Percentiles rank a stretch among this genome's conserved stretches.
phyloP scores from a whole-genome alignment of 305 asterid genomes.

The Rubia tinctorum region DNA sequence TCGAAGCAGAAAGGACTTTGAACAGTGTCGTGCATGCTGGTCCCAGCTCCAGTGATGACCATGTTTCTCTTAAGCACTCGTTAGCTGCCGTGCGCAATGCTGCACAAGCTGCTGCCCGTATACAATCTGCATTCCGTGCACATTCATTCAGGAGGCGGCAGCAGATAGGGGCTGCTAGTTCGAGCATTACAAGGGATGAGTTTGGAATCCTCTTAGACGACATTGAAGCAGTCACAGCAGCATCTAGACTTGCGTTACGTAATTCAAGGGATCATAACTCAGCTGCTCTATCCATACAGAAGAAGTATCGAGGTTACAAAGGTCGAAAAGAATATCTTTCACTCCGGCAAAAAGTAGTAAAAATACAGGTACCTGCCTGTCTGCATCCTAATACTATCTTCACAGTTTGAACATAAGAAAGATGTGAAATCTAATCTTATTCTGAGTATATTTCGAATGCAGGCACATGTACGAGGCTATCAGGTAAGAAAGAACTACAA shows the following conservation, averaged over 20 bases:
- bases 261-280: slow-evolving; percentile 55
- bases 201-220: slow-evolving; percentile 43
- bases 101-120: slow-evolving; percentile 94
- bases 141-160: slow-evolving; percentile 92
- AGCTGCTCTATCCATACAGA: slow-evolving; percentile 93
- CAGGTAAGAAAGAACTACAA: slow-evolving; percentile 77
- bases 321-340: slow-evolving; percentile 83
- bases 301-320: slow-evolving; percentile 90
- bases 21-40: slow-evolving; percentile 40
- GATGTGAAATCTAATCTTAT: slow-evolving; percentile 8
- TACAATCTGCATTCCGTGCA: slow-evolving; percentile 96
- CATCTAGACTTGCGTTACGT: slow-evolving; percentile 60
- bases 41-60: slow-evolving; percentile 51
- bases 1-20: slow-evolving; percentile 84
- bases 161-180: slow-evolving; percentile 33
- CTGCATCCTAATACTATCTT: slow-evolving; percentile 12
- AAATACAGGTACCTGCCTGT: slow-evolving; percentile 70
- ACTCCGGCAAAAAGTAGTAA: slow-evolving; percentile 91
- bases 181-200: slow-evolving; percentile 42
- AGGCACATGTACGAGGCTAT: slow-evolving; percentile 98
- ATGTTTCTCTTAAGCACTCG: slow-evolving; percentile 60
- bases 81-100: slow-evolving; percentile 88
- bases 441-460: slow-evolving; percentile 28
- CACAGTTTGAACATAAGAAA: neutral
- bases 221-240: slow-evolving; percentile 57